Base-by-base conservation (phyloP, 441 rosid genomes). In the Corymbia citriodora region DNA sequence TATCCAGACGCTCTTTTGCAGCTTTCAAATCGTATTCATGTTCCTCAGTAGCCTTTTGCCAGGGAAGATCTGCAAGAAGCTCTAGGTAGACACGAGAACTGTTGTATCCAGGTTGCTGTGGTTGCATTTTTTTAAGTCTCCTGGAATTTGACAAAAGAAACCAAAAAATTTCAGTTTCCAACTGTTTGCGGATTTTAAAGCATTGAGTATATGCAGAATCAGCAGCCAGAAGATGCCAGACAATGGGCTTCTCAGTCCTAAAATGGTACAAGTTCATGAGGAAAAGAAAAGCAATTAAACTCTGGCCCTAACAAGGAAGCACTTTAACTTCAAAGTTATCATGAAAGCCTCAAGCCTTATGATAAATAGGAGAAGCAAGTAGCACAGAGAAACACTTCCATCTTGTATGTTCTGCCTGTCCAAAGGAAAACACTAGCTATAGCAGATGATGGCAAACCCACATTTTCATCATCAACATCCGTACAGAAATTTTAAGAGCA, bases 81-180 rank as follows among this genome's bases (percentile, higher is more conserved):
- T 98, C 99, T 92, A 98, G 95, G 94, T 98, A 98, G 91, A 94
- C 98, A 88, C 96, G 97, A 93, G 99, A 98, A 93, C 99, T 98
- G 93, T 93, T 98, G 93, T 98, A 97, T 54, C 99, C 99, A 92
- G 99, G 99, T 94, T 98, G 99, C 93, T 98, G 99, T 82, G 99
- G 99, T 93, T 96, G 99, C 99, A 98, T 97, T 95, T 98, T 98
- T 92, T 97, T 97, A 65, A 98, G 98, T 94, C 98, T 94, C 99
- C 99, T 98, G 92, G 93, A 91, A 93, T 92, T 88, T 81, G 55
- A 49, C 91, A 90, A 81, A 36, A 74, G 50, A 87, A 87, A 52
- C 36, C 11, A 54, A 48, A 36, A n/a, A 48, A 23, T 48, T 79
- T 81, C 53, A 81, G 86, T 14, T 48, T 45, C 53, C 86, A 45